Conservation (phyloP, 2,329 filamentous ascomycete species). For the Stachybotrys elegans region DNA sequence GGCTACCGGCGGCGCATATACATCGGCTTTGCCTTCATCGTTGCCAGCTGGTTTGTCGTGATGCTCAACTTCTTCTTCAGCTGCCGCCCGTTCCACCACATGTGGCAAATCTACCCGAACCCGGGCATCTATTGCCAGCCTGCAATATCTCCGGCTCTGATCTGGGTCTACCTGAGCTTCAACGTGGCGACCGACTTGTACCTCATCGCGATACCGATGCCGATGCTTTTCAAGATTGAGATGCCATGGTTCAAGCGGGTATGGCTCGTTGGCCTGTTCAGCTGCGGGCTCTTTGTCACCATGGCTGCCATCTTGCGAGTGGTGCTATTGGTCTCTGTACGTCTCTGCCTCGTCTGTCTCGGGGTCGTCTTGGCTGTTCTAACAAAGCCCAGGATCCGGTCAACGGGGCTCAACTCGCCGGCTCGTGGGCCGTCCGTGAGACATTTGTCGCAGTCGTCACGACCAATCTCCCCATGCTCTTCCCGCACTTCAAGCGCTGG, state of each 20-base stretch:
- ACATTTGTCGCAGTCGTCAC: conserved; percentile 38
- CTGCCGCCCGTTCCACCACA: conserved; percentile 46
- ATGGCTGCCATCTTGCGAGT: conserved; percentile 32
- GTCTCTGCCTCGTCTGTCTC: conserved; percentile 1
- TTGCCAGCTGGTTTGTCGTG: conserved; percentile 41
- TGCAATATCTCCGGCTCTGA: conserved; percentile 43
- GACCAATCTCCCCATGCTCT: conserved; percentile 39
- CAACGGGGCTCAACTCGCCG: conserved; percentile 34
- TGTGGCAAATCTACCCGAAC: conserved; percentile 56
- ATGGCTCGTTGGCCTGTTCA: conserved; percentile 32
- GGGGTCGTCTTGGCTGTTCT: background rate
- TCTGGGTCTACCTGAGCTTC: conserved; percentile 45
- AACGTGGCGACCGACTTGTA: conserved; percentile 55
- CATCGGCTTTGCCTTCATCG: conserved; percentile 45
- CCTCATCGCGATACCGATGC: conserved; percentile 52
- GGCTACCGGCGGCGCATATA: conserved; percentile 39
- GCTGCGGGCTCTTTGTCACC: conserved; percentile 34
- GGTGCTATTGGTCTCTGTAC: conserved; percentile 20
- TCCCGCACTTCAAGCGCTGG: conserved; percentile 37
- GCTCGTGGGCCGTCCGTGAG: conserved; percentile 37
- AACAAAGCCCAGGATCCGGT: conserved; percentile 27
- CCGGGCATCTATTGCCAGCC: conserved; percentile 47
- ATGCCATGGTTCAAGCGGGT: conserved; percentile 31
- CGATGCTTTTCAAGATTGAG: conserved; percentile 38
- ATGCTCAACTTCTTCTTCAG: conserved; percentile 45